Percentiles rank a stretch among this genome's conserved stretches.
Evolutionary conservation across 257 asterid species (phyloP).

Genomic region (Jacaranda mimosifolia): DNA sequence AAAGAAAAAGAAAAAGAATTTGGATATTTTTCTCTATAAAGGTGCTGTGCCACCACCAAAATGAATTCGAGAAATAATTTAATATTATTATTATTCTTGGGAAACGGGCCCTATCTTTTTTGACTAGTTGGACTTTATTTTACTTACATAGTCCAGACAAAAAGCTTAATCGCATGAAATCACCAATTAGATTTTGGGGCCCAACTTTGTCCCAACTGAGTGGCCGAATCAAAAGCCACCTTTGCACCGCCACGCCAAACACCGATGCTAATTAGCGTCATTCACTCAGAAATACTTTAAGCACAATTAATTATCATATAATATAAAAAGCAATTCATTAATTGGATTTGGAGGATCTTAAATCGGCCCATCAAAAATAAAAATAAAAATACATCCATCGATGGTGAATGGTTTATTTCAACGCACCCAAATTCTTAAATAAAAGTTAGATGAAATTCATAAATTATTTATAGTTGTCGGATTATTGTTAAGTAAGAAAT

Average conservation of each 20-base stretch:
- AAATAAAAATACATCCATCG: not conserved
- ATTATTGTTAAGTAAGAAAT: not conserved
- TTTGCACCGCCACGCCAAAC: constrained; percentile 46
- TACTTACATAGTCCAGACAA: constrained; percentile 40
- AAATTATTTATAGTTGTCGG: not conserved
- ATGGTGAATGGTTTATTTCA: constrained; percentile 14
- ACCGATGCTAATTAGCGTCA: constrained; percentile 26
- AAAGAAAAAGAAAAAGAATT: not conserved
- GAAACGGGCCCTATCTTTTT: constrained; percentile 31
- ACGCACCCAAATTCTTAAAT: not conserved
- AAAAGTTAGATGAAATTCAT: not conserved
- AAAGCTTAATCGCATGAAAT: constrained; percentile 21
- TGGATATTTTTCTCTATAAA: too few species aligned
- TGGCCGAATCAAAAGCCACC: constrained; percentile 30
- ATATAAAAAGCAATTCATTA: constrained; percentile 8
- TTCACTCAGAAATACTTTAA: not conserved
- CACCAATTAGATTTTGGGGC: constrained; percentile 40
- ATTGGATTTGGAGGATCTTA: constrained; percentile 31
- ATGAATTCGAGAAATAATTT: not conserved
- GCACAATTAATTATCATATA: not conserved
- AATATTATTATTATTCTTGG: not conserved
- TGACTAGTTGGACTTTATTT: constrained; percentile 34
- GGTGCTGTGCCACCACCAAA: not conserved
- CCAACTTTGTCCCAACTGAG: constrained; percentile 30
- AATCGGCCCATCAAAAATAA: constrained; percentile 2